phyloP scores from a whole-genome alignment of 2,329 filamentous ascomycete species.

The Aureobasidium leucospermi region DNA sequence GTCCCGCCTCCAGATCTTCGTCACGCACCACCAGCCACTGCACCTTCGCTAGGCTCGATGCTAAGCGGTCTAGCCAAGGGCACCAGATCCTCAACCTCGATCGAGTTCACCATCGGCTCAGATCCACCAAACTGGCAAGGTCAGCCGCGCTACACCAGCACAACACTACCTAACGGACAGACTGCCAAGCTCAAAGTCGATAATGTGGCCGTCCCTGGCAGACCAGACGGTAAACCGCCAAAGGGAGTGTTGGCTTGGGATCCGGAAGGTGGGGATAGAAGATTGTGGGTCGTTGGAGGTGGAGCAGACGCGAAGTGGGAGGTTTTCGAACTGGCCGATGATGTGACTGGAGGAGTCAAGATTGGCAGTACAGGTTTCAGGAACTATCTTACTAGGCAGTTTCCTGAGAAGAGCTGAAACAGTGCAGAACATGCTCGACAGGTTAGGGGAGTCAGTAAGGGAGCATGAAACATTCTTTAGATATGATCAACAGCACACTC shows the following conservation, averaged over 20 bases:
- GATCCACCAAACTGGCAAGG: constrained; percentile 47
- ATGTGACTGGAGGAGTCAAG: constrained; percentile 19
- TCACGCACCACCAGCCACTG: constrained; percentile 15
- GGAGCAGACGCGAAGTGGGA: constrained; percentile 30
- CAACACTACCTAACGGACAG: constrained; percentile 30
- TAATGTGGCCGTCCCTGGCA: constrained; percentile 43
- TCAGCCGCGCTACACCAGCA: constrained; percentile 22
- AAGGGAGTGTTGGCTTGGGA: constrained; percentile 83
- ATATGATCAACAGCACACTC: neutral
- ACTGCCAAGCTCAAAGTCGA: constrained; percentile 24
- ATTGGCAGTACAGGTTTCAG: constrained; percentile 26
- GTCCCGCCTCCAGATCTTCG: constrained; percentile 23
- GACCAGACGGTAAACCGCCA: constrained; percentile 52
- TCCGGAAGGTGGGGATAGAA: constrained; percentile 16
- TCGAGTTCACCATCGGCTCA: constrained; percentile 75
- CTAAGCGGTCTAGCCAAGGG: constrained; percentile 50
- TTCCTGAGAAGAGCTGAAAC: constrained; percentile 16
- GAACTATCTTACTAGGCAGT: constrained; percentile 28
- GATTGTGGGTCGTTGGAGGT: constrained; percentile 27
- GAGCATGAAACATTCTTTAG: no score
- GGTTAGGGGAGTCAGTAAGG: no score
- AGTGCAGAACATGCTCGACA: no score
- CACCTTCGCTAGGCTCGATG: constrained; percentile 9
- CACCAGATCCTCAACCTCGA: constrained; percentile 43
- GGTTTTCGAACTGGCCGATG: constrained; percentile 25